phyloP scores from a whole-genome alignment of 345 rosid genomes.

The Schrenkiella parvula region DNA sequence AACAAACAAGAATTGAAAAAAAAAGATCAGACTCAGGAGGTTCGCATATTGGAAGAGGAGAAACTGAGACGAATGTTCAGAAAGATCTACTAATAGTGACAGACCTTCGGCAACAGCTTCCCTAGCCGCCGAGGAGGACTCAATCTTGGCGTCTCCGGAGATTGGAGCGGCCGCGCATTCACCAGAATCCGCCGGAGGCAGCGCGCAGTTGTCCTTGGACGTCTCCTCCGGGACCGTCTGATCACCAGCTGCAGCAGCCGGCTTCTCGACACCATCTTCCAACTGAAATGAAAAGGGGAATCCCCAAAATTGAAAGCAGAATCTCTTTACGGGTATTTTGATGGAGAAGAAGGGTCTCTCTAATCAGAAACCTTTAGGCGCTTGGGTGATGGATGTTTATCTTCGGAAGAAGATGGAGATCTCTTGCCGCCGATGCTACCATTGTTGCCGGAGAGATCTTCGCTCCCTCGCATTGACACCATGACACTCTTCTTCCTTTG shows the following conservation, averaged over 20 bases:
- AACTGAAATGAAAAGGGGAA: conserved; percentile 39
- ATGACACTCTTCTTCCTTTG: conserved; percentile 53
- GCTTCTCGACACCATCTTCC: conserved; percentile 55
- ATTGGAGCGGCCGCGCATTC: conserved; percentile 28
- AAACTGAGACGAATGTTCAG: neutral
- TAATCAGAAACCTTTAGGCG: conserved; percentile 58
- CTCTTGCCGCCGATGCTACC: conserved; percentile 48
- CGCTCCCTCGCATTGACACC: conserved; percentile 86
- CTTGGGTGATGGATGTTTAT: conserved; percentile 65
- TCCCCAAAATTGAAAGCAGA: conserved; percentile 10
- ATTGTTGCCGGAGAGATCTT: conserved; percentile 56
- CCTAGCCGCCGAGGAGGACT: conserved; percentile 38
- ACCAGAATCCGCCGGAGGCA: neutral
- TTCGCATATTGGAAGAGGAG: neutral
- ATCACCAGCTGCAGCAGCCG: conserved; percentile 17
- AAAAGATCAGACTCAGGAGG: neutral
- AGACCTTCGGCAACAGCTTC: conserved; percentile 57
- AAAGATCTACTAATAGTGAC: neutral
- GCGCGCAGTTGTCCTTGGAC: conserved; percentile 47
- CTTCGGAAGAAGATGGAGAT: conserved; percentile 54
- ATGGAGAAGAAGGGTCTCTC: neutral
- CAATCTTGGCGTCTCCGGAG: conserved; percentile 50
- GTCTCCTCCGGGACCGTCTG: conserved; percentile 34
- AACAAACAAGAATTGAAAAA: neutral
- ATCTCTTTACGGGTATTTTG: neutral